phyloP scores from a whole-genome alignment of 345 rosid species.

The Eucalyptus regnans region DNA sequence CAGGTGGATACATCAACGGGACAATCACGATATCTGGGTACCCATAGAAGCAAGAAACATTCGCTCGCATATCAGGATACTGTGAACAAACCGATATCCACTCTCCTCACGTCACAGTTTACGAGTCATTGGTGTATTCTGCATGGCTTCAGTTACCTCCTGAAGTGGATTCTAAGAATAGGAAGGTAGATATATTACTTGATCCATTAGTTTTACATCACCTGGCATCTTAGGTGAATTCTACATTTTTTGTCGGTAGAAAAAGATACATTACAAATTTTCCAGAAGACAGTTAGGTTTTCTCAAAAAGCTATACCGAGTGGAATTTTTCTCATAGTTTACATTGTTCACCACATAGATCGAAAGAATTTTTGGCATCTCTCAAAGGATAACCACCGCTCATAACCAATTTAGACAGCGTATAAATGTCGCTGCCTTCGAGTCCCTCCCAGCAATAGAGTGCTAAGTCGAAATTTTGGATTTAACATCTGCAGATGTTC shows the following conservation, averaged over 20 bases:
- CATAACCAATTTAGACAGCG: not conserved
- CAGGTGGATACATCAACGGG: conserved; percentile 49
- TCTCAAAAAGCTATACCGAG: too few species aligned
- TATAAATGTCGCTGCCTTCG: not conserved
- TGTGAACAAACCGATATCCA: conserved; percentile 70
- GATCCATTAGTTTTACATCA: too few species aligned
- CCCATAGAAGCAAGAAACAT: conserved; percentile 59
- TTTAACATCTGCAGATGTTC: conserved; percentile 28
- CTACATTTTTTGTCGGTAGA: too few species aligned
- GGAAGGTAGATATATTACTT: too few species aligned
- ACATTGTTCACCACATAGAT: too few species aligned
- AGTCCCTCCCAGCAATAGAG: not conserved
- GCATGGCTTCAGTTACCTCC: too few species aligned
- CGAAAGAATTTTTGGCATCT: not conserved
- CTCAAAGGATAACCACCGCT: not conserved
- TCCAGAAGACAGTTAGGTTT: too few species aligned
- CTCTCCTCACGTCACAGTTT: conserved; percentile 55
- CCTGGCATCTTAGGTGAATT: too few species aligned
- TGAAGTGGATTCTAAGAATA: too few species aligned
- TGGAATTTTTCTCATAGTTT: too few species aligned
- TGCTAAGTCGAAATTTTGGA: not conserved
- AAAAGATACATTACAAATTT: too few species aligned
- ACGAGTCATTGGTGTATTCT: conserved; percentile 50
- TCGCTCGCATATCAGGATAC: conserved; percentile 56
- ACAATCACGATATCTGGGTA: conserved; percentile 43